Conservation (phyloP, 75 land plant genomes). For the Pinus taeda region DNA sequence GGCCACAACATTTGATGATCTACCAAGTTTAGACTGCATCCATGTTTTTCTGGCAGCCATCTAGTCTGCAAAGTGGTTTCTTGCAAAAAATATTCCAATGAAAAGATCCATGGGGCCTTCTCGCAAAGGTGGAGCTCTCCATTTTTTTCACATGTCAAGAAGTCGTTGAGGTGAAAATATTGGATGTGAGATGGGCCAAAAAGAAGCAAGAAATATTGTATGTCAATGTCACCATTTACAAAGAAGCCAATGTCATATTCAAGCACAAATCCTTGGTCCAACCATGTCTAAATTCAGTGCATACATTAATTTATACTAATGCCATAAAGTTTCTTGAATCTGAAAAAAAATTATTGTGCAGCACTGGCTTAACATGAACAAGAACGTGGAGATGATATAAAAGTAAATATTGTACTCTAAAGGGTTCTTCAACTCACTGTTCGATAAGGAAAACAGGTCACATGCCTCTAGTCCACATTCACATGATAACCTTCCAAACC, state of each 20-base stretch:
- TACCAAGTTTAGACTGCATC: slow-evolving; percentile 49
- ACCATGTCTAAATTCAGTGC: background rate
- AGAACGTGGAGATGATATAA: background rate
- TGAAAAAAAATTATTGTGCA: background rate
- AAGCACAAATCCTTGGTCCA: slow-evolving; percentile 49
- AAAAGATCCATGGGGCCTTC: slow-evolving; percentile 55
- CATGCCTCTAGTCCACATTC: slow-evolving; percentile 66
- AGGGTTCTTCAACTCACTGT: slow-evolving; percentile 37
- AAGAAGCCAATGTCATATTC: slow-evolving; percentile 62
- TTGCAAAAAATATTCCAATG: slow-evolving; percentile 76
- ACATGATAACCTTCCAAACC: slow-evolving; percentile 82
- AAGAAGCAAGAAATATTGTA: slow-evolving; percentile 59
- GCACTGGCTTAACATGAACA: background rate
- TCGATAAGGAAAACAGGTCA: slow-evolving; percentile 68
- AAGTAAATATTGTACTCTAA: background rate
- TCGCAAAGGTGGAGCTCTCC: slow-evolving; percentile 56
- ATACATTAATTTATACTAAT: background rate
- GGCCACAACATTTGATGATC: slow-evolving; percentile 55
- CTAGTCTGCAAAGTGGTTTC: slow-evolving; percentile 71
- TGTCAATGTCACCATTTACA: slow-evolving; percentile 58
- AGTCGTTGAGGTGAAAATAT: slow-evolving; percentile 42
- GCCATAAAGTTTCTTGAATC: background rate
- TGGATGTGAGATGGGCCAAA: slow-evolving; percentile 57
- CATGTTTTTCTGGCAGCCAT: slow-evolving; percentile 85
- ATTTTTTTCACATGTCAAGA: slow-evolving; percentile 44